Evolutionary conservation across 2,329 filamentous ascomycete genomes (phyloP), one percentile per base, ranked within the genome.

Genomic region (Beauveria rudraprayagi): DNA sequence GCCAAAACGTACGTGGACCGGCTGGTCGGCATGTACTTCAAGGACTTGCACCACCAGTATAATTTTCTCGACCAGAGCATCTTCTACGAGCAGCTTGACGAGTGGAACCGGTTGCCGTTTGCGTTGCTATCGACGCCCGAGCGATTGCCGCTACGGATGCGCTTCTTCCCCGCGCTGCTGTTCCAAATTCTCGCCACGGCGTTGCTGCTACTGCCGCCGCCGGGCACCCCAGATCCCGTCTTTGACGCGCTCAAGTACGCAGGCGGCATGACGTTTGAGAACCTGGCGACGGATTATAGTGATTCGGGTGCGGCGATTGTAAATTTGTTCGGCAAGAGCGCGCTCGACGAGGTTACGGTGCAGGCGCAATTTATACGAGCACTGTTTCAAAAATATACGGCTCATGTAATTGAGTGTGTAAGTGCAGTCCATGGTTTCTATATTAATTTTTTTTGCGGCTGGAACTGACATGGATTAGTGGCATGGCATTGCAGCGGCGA

Each of bases 41-140:
- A 69, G n/a, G 77, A 84, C 59, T 78, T 84, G 67, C 86, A 86
- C 69, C 83, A 79, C 76, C 79, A 83, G 61, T 86, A 87, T 69
- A 80, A 77, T 65, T 72, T 76, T 30, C 70, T 87, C 9, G 83
- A 87, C 64, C 75, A 79, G 56, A 77, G 77, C 24, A 70, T 80
- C 7, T 84, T 86, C 63, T 68, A 75, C 56, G 70, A 72, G 28
- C 78, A 83, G 64, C 75, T 86, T 46, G 71, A 75, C 1, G 75
- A 80, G 58, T 87, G 84, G 84, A 77, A 80, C 64, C 76, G 71
- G 28, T 66, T 84, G 14, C 80, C 83, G 3, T 84, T 83, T 66
- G 75, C 75, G 34, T 69, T 78, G 8, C 71, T 86, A 5, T 76
- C 77, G 2, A 76, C 76, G 0, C 82, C 82, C 0, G 74, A 78